Percentiles rank a stretch among this genome's conserved stretches.
phyloP scores from a whole-genome alignment of 1,284 basidiomycete genomes.

The Stygiomarasmius scandens region DNA sequence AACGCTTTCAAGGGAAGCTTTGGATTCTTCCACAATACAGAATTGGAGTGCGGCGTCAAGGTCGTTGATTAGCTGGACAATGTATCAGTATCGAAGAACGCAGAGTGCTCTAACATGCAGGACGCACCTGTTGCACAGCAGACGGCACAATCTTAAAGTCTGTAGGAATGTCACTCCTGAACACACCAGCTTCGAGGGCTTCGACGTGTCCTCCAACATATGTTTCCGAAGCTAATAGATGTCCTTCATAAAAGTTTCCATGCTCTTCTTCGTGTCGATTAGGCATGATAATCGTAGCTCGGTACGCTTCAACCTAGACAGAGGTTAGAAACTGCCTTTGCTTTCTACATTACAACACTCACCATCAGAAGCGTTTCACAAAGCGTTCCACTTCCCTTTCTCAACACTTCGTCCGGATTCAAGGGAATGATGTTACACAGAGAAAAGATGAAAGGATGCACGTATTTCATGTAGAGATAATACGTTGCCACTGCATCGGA shows the following conservation, averaged over 20 bases:
- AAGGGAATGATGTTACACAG: constrained; percentile 99
- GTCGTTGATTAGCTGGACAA: constrained; percentile 96
- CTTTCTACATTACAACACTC: constrained; percentile 24
- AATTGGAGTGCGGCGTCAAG: constrained; percentile 92
- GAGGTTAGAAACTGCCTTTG: constrained; percentile 3
- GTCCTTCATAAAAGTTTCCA: constrained; percentile 93
- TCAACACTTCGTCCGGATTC: constrained; percentile 93
- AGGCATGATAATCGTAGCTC: constrained; percentile 94
- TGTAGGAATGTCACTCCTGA: constrained; percentile 93
- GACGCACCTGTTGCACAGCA: constrained; percentile 79
- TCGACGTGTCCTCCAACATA: constrained; percentile 99
- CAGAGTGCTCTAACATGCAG: not conserved
- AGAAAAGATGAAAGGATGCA: constrained; percentile 99
- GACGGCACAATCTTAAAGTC: constrained; percentile 94
- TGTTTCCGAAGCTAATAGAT: constrained; percentile 94
- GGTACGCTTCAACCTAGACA: constrained; percentile 90
- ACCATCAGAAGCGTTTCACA: constrained; percentile 99
- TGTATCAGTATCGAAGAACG: constrained; percentile 14
- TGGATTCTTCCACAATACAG: constrained; percentile 88
- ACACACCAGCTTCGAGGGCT: constrained; percentile 97
- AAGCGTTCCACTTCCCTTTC: constrained; percentile 95
- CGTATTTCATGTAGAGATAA: constrained; percentile 99
- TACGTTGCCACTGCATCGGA: constrained; percentile 99
- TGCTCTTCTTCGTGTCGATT: constrained; percentile 95
- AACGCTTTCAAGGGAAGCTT: constrained; percentile 81